phyloP scores from a whole-genome alignment of 148 eudicot genomes.

The Silene conica region DNA sequence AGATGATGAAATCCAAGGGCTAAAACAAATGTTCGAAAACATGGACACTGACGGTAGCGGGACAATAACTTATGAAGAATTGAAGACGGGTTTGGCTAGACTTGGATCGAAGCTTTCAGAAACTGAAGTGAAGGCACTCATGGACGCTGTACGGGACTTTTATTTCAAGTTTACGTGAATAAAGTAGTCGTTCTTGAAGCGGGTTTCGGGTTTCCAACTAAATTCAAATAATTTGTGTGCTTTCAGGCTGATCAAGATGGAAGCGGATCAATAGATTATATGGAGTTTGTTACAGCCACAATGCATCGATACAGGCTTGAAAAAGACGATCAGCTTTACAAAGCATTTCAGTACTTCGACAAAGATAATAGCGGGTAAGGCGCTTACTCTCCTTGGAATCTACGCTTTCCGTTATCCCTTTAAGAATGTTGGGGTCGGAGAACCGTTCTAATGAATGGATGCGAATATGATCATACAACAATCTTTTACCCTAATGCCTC shows the following conservation, averaged over 20 bases:
- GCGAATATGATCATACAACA: too few species aligned
- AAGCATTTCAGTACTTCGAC: constrained; percentile 76
- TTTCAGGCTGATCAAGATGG: constrained; percentile 89
- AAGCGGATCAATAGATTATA: constrained; percentile 87
- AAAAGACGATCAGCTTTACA: constrained; percentile 71
- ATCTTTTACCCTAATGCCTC: too few species aligned
- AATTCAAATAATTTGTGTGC: not conserved
- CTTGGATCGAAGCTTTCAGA: constrained; percentile 86
- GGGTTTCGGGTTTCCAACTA: not conserved
- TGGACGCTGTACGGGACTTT: constrained; percentile 73
- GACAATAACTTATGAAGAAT: constrained; percentile 83
- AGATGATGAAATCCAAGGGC: constrained; percentile 77
- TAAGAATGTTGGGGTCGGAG: too few species aligned
- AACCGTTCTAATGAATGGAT: too few species aligned
- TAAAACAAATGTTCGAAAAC: constrained; percentile 78
- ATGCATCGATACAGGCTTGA: constrained; percentile 89
- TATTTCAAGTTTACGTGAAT: not conserved
- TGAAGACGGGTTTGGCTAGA: constrained; percentile 68
- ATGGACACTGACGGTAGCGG: constrained; percentile 84
- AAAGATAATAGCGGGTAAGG: constrained; percentile 76
- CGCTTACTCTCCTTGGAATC: not conserved
- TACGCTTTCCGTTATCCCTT: not conserved
- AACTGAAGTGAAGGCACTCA: constrained; percentile 78
- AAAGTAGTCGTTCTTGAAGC: not conserved
- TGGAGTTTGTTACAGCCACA: constrained; percentile 81